These are phyloP conservation scores for Saccharomycopsis vini DNA, from an alignment of 805 yeast species.

Conservation along the genomic window DNA sequence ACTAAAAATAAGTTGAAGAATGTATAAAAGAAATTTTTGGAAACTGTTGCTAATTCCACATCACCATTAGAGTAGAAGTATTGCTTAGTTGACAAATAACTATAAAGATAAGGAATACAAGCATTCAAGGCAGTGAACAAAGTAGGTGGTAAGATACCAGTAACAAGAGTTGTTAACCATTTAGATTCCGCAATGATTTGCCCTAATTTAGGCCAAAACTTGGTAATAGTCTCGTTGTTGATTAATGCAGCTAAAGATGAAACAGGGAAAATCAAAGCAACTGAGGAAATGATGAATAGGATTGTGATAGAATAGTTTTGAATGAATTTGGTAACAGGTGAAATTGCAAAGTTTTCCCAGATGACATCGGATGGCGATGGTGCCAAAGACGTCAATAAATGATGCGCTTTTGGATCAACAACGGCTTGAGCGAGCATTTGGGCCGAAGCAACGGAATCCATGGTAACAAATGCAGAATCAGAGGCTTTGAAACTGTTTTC, in stretches of 20 bases:
- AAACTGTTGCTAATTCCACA: constrained; percentile 46
- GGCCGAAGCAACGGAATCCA: constrained; percentile 92
- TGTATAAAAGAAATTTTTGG: constrained; percentile 51
- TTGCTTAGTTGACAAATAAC: constrained; percentile 40
- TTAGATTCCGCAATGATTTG: constrained; percentile 41
- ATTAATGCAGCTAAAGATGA: constrained; percentile 48
- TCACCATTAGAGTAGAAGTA: constrained; percentile 51
- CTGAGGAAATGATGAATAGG: constrained; percentile 39
- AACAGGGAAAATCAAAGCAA: constrained; percentile 45
- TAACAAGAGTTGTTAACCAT: constrained; percentile 45
- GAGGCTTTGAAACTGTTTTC: constrained; percentile 31
- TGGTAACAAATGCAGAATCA: constrained; percentile 74
- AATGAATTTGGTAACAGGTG: constrained; percentile 25
- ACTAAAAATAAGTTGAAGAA: constrained; percentile 55
- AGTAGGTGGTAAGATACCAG: constrained; percentile 55
- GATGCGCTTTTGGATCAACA: constrained; percentile 79
- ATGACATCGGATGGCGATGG: constrained; percentile 94
- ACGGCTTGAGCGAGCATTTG: constrained; percentile 96
- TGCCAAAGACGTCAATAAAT: constrained; percentile 72
- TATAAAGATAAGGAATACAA: constrained; percentile 45
- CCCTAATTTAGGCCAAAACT: constrained; percentile 53
- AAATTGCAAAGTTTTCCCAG: constrained; percentile 82
- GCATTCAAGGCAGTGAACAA: constrained; percentile 47
- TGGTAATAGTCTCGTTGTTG: constrained; percentile 45
- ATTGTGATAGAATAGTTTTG: constrained; percentile 35